Base-by-base conservation (phyloP, 1,284 basidiomycete species). In the Naganishia albida region DNA sequence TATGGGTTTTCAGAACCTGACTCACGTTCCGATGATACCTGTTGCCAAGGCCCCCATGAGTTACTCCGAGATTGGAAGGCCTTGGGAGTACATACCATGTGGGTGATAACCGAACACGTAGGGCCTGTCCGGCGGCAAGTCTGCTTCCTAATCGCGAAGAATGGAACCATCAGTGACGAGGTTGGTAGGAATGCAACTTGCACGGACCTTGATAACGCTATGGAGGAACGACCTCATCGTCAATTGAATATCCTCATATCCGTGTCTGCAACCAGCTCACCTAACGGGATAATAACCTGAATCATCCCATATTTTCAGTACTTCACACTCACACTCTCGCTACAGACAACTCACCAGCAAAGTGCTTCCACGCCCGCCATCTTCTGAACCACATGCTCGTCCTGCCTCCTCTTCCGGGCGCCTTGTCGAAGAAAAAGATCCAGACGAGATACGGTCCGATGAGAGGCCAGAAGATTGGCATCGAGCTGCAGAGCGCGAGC, bases 31-130 rank as follows among this genome's bases (percentile, higher is more conserved):
- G 76, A 95, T 94, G 72, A 94, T 93, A 34, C 88, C 88, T 89
- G 64, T 18, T n/a, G n/a, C n/a, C 20, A 75, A 18, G 25, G 46
- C 38, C 25, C 23, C 25, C 23, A 44, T 30, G 57, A 59, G 57
- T 39, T 48, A 16, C 20, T 2, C 16, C 6, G 15, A 23, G 20
- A n/a, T 34, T 26, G 34, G 26, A n/a, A n/a, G 23, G 25, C 0
- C n/a, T n/a, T n/a, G n/a, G 20, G 25, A 25, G 49, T 53, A 76
- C 85, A 64, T 70, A 89, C 92, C 93, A 78, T 97, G 93, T 18
- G 93, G 93, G 79, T 97, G 93, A 79, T 96, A 96, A 18, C 93
- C 96, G 80, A 99, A 99, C 25, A 99, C 84, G 80, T 99, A 99
- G 30, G 90, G 88, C 67, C 92, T 82, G 77, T 96, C 91, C 15